Base-by-base conservation (phyloP, 73 alveolate genomes). In the Paraurostyla sp. region DNA sequence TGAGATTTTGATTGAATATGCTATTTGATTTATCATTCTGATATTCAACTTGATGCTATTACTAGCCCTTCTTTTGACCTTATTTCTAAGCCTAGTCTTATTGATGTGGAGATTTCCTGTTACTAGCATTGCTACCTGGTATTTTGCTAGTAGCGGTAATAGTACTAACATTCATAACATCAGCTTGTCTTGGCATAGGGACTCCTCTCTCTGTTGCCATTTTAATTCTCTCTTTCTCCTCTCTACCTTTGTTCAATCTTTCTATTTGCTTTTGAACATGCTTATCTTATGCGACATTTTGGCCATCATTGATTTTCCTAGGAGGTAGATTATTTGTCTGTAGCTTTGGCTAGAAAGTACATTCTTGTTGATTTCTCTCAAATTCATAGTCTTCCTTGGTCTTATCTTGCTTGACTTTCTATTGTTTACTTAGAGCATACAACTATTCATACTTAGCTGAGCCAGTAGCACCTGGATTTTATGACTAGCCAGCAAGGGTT, bases 271-370 rank as follows among this genome's bases (percentile, higher is more conserved):
- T 75, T 33, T 75, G 38, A 46, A 75, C 60, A 48, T 43, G 75
- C 75, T 75, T 75, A 48, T 75, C 87, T n/a, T 75, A 9, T 27
- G n/a, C n/a, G n/a, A n/a, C n/a, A n/a, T n/a, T n/a, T n/a, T n/a
- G n/a, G n/a, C n/a, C n/a, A n/a, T n/a, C n/a, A n/a, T n/a, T n/a
- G n/a, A n/a, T 9, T 18, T 16, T 22, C 7, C 69, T 43, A 9
- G 38, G 22, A 11, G 65, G 54, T 25, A 7, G 32, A 11, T 16
- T 33, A 6, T 50, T 7, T 4, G 87, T 3, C 23, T 20, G n/a
- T 4, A 75, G 52, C 27, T 75, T 75, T 25, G 87, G 87, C 30
- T 75, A 48, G 73, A 75, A 75, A 9, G 87, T 75, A 48, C 69
- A 49, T 75, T 80, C 90, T 25, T 51, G 23, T 33, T 80, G 45